Percentiles rank a stretch among this genome's conserved stretches.
Conservation (phyloP, 495 filamentous ascomycete genomes). For the Cenococcum geophilum region DNA sequence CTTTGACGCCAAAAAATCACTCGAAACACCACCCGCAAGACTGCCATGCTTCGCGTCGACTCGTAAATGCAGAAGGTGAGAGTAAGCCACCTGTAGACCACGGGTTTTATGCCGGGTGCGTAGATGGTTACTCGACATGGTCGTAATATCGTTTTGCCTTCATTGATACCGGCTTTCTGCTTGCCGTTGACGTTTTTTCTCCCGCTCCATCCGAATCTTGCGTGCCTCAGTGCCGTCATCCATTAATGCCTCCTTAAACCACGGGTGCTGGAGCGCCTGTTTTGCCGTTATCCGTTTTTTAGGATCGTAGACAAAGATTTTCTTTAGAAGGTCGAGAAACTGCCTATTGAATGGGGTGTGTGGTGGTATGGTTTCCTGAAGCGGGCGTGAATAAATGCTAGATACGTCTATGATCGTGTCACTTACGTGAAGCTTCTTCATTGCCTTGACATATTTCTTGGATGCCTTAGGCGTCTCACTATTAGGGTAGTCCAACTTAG, state of each 20-base stretch:
- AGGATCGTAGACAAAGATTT: conserved; percentile 95
- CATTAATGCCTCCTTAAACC: conserved; percentile 78
- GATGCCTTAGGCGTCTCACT: conserved; percentile 81
- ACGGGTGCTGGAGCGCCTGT: conserved; percentile 81
- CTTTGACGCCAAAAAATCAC: conserved; percentile 19
- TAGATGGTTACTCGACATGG: conserved; percentile 1
- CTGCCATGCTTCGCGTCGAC: conserved; percentile 25
- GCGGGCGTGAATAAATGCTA: conserved; percentile 2
- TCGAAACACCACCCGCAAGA: background rate
- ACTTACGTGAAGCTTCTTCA: conserved; percentile 82
- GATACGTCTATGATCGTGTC: conserved; percentile 4
- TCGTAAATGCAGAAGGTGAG: conserved; percentile 30
- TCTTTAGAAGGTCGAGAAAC: conserved; percentile 80
- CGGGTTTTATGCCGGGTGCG: background rate
- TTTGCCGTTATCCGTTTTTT: conserved; percentile 85
- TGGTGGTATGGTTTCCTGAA: conserved; percentile 81
- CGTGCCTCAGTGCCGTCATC: conserved; percentile 91
- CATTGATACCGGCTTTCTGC: conserved; percentile 14
- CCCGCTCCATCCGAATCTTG: conserved; percentile 26
- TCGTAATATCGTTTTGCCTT: conserved; percentile 6
- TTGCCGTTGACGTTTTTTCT: conserved; percentile 23
- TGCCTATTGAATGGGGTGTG: conserved; percentile 70
- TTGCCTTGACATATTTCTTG: conserved; percentile 86
- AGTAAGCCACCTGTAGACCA: background rate
- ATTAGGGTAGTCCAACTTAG: conserved; percentile 82